These are phyloP conservation scores for Gastroboletus turbinatus DNA, from an alignment of 1,284 basidiomycete species.

Conservation along the genomic window DNA sequence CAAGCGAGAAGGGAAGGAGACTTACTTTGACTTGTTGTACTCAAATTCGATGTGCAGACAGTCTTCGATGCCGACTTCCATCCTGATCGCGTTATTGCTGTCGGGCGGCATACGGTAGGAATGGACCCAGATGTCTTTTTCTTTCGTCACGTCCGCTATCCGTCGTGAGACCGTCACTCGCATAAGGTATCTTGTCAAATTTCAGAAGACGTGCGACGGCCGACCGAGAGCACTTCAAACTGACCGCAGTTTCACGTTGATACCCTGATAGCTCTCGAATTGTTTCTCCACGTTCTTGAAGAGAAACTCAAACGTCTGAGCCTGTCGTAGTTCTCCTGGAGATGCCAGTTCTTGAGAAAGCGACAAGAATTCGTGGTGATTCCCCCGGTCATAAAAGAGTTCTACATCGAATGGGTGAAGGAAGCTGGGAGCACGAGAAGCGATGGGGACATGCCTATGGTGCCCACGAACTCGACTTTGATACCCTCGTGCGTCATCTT, in stretches of 20 bases:
- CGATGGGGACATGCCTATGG: conserved; percentile 70
- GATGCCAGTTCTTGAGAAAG: conserved; percentile 92
- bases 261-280: conserved; percentile 96
- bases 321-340: conserved; percentile 92
- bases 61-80: conserved; percentile 99
- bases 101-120: conserved; percentile 98
- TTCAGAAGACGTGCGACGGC: conserved; percentile 2
- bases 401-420: conserved; percentile 42
- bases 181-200: conserved; percentile 77
- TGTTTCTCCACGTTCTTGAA: conserved; percentile 99
- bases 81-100: conserved; percentile 96
- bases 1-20: conserved; percentile 12
- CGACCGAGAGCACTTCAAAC: conserved; percentile 25
- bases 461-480: conserved; percentile 96
- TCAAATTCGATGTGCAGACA: conserved; percentile 99
- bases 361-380: conserved; percentile 97
- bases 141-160: conserved; percentile 91
- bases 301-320: conserved; percentile 92
- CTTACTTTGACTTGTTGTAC: conserved; percentile 98
- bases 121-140: conserved; percentile 96
- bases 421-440: not conserved
- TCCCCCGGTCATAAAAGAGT: conserved; percentile 94
- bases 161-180: conserved; percentile 88
- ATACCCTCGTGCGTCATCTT: conserved; percentile 95
- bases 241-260: conserved; percentile 95